Evolutionary conservation across 306 rosid species (phyloP).

Genomic region (Potentilla sterilis): DNA sequence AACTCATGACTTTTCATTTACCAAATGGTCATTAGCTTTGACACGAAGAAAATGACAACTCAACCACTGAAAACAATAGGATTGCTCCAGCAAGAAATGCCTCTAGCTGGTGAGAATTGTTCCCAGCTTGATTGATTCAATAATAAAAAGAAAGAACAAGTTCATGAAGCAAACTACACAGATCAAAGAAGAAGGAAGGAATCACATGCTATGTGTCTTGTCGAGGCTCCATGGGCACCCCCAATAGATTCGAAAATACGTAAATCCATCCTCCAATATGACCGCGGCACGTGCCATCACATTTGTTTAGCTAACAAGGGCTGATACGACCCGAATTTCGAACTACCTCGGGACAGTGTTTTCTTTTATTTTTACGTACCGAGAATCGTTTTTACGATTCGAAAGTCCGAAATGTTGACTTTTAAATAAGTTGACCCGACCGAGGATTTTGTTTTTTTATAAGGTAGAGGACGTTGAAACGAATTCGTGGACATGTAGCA

Average conservation of each 20-base stretch:
- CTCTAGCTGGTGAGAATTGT: not conserved
- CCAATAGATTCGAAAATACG: not conserved
- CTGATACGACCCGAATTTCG: too few species aligned
- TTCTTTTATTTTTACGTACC: too few species aligned
- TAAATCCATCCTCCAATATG: not conserved
- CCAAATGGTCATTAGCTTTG: not conserved
- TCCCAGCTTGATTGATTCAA: not conserved
- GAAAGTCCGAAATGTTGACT: too few species aligned
- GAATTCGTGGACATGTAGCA: too few species aligned
- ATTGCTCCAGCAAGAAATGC: not conserved
- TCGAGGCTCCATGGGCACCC: not conserved
- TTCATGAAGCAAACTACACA: not conserved
- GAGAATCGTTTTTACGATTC: too few species aligned
- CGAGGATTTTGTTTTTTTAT: too few species aligned
- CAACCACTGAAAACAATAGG: not conserved
- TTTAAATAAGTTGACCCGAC: too few species aligned
- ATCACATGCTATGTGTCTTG: not conserved
- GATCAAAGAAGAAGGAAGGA: too few species aligned
- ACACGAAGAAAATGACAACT: not conserved
- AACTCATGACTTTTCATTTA: not conserved
- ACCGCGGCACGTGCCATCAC: too few species aligned
- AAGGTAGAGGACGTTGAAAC: too few species aligned
- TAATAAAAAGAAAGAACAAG: not conserved
- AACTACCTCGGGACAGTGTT: too few species aligned
- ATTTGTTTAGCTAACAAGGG: too few species aligned